These are phyloP conservation scores for Houttuynia cordata DNA, from an alignment of 164 flowering plant species.

Conservation along the genomic window DNA sequence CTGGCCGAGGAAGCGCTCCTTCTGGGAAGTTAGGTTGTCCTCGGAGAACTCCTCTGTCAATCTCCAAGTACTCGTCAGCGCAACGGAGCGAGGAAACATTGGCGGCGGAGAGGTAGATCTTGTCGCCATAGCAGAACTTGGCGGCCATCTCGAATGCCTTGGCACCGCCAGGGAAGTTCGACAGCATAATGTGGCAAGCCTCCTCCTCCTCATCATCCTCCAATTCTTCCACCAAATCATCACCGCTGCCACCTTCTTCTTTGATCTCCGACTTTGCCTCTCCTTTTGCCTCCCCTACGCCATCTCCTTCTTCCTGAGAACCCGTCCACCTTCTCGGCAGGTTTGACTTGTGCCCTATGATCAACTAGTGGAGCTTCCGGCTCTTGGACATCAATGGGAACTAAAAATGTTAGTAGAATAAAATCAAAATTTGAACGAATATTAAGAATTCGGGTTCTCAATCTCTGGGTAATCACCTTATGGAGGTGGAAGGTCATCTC, in stretches of 20 bases:
- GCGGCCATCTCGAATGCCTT: conserved; percentile 66
- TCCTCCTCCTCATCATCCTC: conserved; percentile 16
- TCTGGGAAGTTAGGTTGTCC: conserved; percentile 56
- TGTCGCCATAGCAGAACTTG: conserved; percentile 84
- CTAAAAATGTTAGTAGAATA: conserved; percentile 18
- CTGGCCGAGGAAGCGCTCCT: conserved; percentile 50
- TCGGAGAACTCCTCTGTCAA: conserved; percentile 28
- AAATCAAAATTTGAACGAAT: too few relatives aligned
- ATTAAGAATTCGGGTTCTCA: too few relatives aligned
- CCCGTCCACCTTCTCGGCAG: not conserved
- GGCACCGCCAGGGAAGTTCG: conserved; percentile 67
- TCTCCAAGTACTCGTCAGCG: conserved; percentile 62
- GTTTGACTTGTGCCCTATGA: conserved; percentile 42
- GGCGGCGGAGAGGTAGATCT: conserved; percentile 41
- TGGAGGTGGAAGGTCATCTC: conserved; percentile 87
- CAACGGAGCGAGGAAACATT: conserved; percentile 68
- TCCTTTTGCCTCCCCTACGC: too few relatives aligned
- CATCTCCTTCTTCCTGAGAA: conserved; percentile 1
- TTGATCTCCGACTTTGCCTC: conserved; percentile 4
- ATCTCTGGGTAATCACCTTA: conserved; percentile 59
- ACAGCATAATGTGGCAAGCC: conserved; percentile 29
- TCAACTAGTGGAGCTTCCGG: conserved; percentile 43
- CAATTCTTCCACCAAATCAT: conserved; percentile 8
- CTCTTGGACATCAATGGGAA: conserved; percentile 79
- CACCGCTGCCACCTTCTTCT: conserved; percentile 6